phyloP scores from a whole-genome alignment of 805 yeast species.

The Candida xyloterini region DNA sequence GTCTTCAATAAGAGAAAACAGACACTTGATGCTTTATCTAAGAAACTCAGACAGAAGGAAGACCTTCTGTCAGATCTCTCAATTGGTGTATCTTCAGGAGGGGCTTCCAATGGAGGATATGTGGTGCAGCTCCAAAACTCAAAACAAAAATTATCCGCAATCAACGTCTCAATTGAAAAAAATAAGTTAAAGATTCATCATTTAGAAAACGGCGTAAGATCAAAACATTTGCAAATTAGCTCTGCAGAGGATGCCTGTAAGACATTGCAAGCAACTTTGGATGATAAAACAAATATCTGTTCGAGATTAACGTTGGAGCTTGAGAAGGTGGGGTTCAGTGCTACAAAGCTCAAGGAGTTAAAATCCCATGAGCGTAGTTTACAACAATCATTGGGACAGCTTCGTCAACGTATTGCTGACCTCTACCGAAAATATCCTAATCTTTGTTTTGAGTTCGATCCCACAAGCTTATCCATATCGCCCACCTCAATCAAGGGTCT shows the following conservation, averaged over 20 bases:
- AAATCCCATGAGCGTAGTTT: constrained; percentile 33
- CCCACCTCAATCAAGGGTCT: constrained; percentile 73
- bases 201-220: constrained; percentile 47
- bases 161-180: constrained; percentile 56
- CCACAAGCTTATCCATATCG: constrained; percentile 62
- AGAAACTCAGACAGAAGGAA: constrained; percentile 55
- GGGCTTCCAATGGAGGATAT: constrained; percentile 75
- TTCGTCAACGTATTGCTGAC: constrained; percentile 36
- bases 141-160: constrained; percentile 51
- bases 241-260: constrained; percentile 53
- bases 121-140: constrained; percentile 64
- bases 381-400: background rate
- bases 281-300: constrained; percentile 38
- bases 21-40: constrained; percentile 44
- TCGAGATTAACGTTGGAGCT: constrained; percentile 41
- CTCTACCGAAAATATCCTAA: constrained; percentile 65
- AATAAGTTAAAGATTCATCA: constrained; percentile 57
- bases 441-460: constrained; percentile 69
- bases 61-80: constrained; percentile 78
- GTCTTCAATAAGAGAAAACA: constrained; percentile 44
- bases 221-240: constrained; percentile 44
- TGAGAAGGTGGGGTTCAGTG: constrained; percentile 28
- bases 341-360: constrained; percentile 41
- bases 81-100: constrained; percentile 86
- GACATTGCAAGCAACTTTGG: constrained; percentile 41